Evolutionary conservation across 768 basidiomycete genomes (phyloP).

Genomic region (Clitopilus hobsonii): DNA sequence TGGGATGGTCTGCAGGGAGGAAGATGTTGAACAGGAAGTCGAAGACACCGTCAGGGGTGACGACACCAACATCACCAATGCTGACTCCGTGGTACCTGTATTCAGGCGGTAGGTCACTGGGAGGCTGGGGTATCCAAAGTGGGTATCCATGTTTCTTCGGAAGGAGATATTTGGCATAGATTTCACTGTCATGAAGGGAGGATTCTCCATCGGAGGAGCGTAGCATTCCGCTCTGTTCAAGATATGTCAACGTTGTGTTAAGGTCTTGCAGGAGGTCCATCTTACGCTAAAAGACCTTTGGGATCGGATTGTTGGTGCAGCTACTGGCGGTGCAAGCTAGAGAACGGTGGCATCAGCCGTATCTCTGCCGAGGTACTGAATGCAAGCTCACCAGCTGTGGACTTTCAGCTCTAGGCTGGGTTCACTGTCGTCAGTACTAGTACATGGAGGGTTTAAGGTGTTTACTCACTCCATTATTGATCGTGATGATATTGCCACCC

Average conservation of each 20-base stretch:
- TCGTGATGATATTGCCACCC: background rate
- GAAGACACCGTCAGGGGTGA: constrained; percentile 23
- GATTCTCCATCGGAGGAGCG: background rate
- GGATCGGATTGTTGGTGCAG: too few species aligned
- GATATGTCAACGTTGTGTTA: background rate
- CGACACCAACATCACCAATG: constrained; percentile 29
- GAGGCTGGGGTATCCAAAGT: constrained; percentile 22
- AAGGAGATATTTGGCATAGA: background rate
- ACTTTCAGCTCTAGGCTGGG: too few species aligned
- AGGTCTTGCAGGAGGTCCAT: background rate
- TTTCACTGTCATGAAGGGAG: background rate
- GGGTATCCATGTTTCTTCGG: constrained; percentile 21
- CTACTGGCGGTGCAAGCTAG: too few species aligned
- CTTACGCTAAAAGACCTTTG: background rate
- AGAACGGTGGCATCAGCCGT: too few species aligned
- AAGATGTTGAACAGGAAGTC: constrained; percentile 29
- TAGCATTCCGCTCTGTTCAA: background rate
- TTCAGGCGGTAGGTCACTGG: constrained; percentile 10
- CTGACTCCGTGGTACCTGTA: constrained; percentile 16
- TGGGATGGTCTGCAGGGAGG: constrained; percentile 14
- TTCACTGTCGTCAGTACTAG: background rate
- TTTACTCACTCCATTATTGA: background rate
- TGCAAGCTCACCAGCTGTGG: too few species aligned
- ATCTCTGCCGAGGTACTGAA: too few species aligned
- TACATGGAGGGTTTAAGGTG: background rate